These are phyloP conservation scores for Xanthoconium purpureum DNA, from an alignment of 768 basidiomycete species.

Conservation along the genomic window DNA sequence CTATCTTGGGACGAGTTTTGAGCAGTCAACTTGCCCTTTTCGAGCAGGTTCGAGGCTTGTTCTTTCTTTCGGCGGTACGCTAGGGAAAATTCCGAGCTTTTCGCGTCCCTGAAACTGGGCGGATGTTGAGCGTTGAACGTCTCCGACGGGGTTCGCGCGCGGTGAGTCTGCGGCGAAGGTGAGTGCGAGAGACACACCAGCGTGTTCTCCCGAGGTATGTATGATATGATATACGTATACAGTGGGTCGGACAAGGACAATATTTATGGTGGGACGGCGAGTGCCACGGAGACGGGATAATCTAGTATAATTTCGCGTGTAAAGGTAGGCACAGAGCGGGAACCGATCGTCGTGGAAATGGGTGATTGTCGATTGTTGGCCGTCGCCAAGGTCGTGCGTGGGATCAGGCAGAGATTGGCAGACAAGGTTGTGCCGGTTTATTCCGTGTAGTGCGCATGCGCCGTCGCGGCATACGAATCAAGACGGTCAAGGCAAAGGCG, in stretches of 20 bases:
- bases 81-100: conserved; percentile 1
- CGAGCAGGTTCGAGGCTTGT: neutral
- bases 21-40: neutral
- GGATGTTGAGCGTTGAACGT: neutral
- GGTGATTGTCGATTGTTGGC: neutral
- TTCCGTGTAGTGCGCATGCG: conserved; percentile 6
- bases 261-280: neutral
- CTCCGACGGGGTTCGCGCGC: neutral
- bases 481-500: neutral
- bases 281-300: neutral
- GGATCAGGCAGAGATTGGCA: conserved; percentile 2
- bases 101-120: neutral
- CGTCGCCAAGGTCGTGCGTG: conserved; percentile 14
- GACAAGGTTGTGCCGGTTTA: conserved; percentile 11
- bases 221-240: too few relatives aligned
- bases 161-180: neutral
- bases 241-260: too few relatives aligned
- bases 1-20: conserved; percentile 9
- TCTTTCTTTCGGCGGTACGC: neutral
- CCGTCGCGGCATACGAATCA: conserved; percentile 3
- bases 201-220: too few relatives aligned
- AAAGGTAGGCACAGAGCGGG: neutral
- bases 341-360: conserved; percentile 22
- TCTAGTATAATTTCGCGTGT: neutral
- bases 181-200: too few relatives aligned